Conservation (phyloP, 257 asterid genomes). For the Scutellaria galericulata region DNA sequence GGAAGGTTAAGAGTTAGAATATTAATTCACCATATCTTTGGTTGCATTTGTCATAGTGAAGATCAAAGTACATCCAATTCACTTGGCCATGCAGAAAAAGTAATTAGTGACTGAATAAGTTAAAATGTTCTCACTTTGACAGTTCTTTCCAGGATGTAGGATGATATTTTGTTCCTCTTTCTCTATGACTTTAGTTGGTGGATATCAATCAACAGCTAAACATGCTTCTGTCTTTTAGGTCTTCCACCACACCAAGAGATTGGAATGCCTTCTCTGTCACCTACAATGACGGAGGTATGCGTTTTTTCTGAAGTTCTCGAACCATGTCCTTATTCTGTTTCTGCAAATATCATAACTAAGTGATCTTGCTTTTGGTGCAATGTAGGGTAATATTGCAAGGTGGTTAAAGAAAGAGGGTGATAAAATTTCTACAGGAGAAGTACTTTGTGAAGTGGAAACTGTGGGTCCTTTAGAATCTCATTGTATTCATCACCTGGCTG, state of each 20-base stretch:
- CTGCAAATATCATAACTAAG: constrained; percentile 24
- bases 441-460: constrained; percentile 99
- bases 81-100: constrained; percentile 11
- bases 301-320: constrained; percentile 29
- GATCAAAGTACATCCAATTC: constrained; percentile 7
- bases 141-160: constrained; percentile 27
- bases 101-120: not conserved
- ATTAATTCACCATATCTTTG: constrained; percentile 8
- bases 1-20: constrained; percentile 9
- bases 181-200: constrained; percentile 14
- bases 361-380: constrained; percentile 31
- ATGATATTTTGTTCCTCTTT: constrained; percentile 10
- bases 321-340: constrained; percentile 26
- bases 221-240: constrained; percentile 54
- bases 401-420: constrained; percentile 99
- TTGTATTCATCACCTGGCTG: constrained; percentile 28
- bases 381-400: constrained; percentile 94
- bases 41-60: constrained; percentile 7
- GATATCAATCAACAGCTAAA: constrained; percentile 31
- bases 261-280: constrained; percentile 99
- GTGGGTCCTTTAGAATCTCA: constrained; percentile 51
- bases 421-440: constrained; percentile 92
- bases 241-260: constrained; percentile 97
- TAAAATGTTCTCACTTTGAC: not conserved
- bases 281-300: constrained; percentile 96